These are phyloP conservation scores for Nicotiana noctiflora DNA, from an alignment of 257 asterid genomes.

Conservation along the genomic window DNA sequence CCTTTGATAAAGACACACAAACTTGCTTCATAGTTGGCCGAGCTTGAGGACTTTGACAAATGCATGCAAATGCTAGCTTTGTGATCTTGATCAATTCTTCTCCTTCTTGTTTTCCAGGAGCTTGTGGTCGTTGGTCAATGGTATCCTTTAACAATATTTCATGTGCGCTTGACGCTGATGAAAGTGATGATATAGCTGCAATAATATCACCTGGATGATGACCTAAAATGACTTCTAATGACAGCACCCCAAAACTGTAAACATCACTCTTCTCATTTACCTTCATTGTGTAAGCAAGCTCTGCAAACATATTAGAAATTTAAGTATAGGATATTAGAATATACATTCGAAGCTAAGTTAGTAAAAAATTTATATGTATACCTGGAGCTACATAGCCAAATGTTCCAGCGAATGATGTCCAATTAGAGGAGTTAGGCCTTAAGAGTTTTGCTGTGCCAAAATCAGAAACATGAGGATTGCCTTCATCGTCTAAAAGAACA, in stretches of 20 bases:
- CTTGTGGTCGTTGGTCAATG: conserved; percentile 18
- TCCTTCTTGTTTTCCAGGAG: conserved; percentile 16
- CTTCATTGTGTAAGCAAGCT: conserved; percentile 30
- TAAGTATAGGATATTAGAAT: not conserved
- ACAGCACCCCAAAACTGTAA: conserved; percentile 28
- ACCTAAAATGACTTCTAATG: conserved; percentile 31
- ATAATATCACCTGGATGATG: conserved; percentile 29
- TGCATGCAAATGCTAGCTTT: conserved; percentile 19
- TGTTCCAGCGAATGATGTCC: conserved; percentile 32
- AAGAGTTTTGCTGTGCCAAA: conserved; percentile 35
- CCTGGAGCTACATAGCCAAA: conserved; percentile 38
- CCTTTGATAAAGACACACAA: conserved; percentile 15
- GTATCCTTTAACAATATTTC: conserved; percentile 7
- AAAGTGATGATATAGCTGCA: not conserved
- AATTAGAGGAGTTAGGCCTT: conserved; percentile 22
- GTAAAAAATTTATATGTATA: not conserved
- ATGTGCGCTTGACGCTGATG: not conserved
- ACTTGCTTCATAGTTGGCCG: conserved; percentile 28
- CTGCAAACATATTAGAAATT: not conserved
- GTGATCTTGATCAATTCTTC: conserved; percentile 11
- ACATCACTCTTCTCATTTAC: conserved; percentile 29
- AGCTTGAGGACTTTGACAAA: conserved; percentile 14
- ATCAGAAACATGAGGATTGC: conserved; percentile 31
- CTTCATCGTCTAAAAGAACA: conserved; percentile 24
- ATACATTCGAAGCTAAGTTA: not conserved